Conservation (phyloP, 768 basidiomycete genomes). For the Amanita rubescens region DNA sequence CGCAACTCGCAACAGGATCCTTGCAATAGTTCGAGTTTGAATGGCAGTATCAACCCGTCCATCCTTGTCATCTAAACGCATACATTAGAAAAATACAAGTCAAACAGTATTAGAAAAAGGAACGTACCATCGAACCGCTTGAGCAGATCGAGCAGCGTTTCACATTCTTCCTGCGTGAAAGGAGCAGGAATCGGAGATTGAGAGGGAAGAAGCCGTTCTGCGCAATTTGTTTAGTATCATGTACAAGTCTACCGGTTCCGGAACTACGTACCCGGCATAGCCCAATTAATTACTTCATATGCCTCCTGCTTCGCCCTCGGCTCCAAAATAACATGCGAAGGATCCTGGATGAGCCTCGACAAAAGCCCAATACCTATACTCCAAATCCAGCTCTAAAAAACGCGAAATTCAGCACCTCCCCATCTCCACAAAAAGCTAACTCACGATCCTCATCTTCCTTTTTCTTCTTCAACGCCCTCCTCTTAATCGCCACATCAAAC, state of each 20-base stretch:
- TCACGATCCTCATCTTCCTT: constrained; percentile 36
- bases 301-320: constrained; percentile 56
- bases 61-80: neutral
- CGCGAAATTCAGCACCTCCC: neutral
- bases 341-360: constrained; percentile 75
- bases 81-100: neutral
- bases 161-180: constrained; percentile 71
- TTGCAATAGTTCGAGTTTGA: constrained; percentile 55
- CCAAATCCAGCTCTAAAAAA: constrained; percentile 56
- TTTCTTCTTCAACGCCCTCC: constrained; percentile 17
- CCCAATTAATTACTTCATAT: constrained; percentile 71
- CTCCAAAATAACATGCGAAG: constrained; percentile 59
- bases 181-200: constrained; percentile 51
- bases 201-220: constrained; percentile 65
- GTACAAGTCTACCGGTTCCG: too few relatives aligned
- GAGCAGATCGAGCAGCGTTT: constrained; percentile 60
- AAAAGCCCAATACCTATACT: constrained; percentile 78
- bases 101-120: neutral
- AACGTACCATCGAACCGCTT: constrained; percentile 17
- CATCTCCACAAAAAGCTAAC: constrained; percentile 15
- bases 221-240: neutral
- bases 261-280: constrained; percentile 62
- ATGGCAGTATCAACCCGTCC: constrained; percentile 31
- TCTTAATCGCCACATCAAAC: constrained; percentile 19
- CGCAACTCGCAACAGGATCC: constrained; percentile 56